Conservation (phyloP, 805 yeast species). For the Dipodascus albidus region DNA sequence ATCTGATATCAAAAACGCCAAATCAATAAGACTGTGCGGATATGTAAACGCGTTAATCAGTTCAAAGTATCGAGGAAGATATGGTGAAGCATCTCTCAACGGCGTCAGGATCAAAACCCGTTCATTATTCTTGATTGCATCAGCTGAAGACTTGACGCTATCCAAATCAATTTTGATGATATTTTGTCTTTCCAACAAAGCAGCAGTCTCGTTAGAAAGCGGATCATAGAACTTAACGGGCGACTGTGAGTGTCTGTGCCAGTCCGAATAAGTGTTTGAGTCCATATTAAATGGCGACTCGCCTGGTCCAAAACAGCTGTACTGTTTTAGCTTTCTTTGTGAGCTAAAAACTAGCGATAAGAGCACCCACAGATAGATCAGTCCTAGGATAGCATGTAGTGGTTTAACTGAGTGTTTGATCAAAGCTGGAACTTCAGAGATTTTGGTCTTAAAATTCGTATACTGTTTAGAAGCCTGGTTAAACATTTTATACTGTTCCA, state of each 20-base stretch:
- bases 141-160: slow-evolving; percentile 11
- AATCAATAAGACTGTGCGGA: slow-evolving; percentile 66
- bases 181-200: slow-evolving; percentile 5
- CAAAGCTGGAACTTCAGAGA: neutral
- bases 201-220: slow-evolving; percentile 9
- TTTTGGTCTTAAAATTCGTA: neutral
- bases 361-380: slow-evolving; percentile 5
- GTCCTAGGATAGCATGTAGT: neutral
- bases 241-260: slow-evolving; percentile 14
- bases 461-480: neutral
- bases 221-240: slow-evolving; percentile 11
- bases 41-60: slow-evolving; percentile 80
- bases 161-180: slow-evolving; percentile 11
- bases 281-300: slow-evolving; percentile 16
- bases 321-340: slow-evolving; percentile 7
- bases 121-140: slow-evolving; percentile 32
- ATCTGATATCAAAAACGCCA: slow-evolving; percentile 68
- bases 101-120: slow-evolving; percentile 64
- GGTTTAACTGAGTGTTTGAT: neutral
- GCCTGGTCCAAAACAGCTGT: slow-evolving; percentile 18
- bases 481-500: neutral
- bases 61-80: slow-evolving; percentile 71
- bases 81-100: slow-evolving; percentile 67
- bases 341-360: slow-evolving; percentile 7
- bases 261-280: slow-evolving; percentile 12